These are phyloP conservation scores for Calocybe indica DNA, from an alignment of 768 basidiomycete species.

Conservation along the genomic window DNA sequence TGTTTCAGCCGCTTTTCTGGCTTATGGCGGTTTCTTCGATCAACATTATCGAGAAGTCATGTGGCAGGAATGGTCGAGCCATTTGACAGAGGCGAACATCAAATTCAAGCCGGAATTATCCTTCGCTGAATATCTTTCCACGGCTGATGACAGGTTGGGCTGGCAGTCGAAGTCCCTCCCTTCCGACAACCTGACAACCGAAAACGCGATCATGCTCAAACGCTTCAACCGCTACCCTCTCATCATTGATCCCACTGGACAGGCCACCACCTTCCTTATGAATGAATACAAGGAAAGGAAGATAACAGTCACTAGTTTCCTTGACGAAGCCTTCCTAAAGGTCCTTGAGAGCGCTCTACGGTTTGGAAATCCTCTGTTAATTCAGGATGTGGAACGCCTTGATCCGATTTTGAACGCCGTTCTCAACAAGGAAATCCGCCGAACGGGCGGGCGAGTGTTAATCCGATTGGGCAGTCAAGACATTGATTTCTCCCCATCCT, in stretches of 20 bases:
- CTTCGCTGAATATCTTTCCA: constrained; percentile 92
- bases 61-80: constrained; percentile 94
- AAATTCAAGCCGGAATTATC: constrained; percentile 91
- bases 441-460: constrained; percentile 95
- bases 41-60: constrained; percentile 96
- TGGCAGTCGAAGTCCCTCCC: constrained; percentile 98
- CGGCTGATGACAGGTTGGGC: constrained; percentile 89
- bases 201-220: constrained; percentile 99
- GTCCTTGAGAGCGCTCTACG: constrained; percentile 97
- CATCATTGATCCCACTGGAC: constrained; percentile 96
- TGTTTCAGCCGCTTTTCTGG: constrained; percentile 92
- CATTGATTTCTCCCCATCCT: constrained; percentile 99
- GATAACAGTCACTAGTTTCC: constrained; percentile 97
- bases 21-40: constrained; percentile 98
- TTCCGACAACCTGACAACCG: constrained; percentile 90
- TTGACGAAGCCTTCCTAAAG: constrained; percentile 98
- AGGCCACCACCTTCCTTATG: constrained; percentile 89
- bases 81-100: constrained; percentile 84
- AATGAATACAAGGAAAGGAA: constrained; percentile 96
- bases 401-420: constrained; percentile 98
- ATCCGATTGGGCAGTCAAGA: constrained; percentile 97
- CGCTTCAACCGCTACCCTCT: constrained; percentile 97
- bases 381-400: constrained; percentile 96
- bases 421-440: constrained; percentile 91
- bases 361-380: constrained; percentile 95